phyloP scores from a whole-genome alignment of 2,329 filamentous ascomycete species.

The Microdochium nivale region DNA sequence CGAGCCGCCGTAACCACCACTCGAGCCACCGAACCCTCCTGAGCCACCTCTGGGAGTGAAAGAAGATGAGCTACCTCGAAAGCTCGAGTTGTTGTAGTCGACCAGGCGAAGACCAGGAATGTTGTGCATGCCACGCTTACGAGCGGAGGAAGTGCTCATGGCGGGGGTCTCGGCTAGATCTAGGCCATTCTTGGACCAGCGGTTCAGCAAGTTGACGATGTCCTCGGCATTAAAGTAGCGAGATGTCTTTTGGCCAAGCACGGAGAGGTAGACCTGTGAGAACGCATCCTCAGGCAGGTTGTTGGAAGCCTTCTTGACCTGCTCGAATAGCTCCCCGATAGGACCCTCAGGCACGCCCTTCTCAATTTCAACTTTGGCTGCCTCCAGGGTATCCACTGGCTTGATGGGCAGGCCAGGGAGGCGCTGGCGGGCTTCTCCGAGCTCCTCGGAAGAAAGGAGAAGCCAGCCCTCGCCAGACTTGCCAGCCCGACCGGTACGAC shows the following conservation, averaged over 20 bases:
- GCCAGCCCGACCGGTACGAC: conserved; percentile 67
- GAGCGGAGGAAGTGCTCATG: conserved; percentile 16
- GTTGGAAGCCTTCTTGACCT: conserved; percentile 32
- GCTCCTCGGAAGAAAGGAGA: conserved; percentile 49
- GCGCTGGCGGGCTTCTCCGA: conserved; percentile 34
- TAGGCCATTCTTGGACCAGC: conserved; percentile 41
- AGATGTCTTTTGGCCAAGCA: conserved; percentile 42
- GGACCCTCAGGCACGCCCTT: background rate
- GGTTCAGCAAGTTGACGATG: conserved; percentile 42
- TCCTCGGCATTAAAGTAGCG: conserved; percentile 23
- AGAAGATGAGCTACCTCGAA: too few species aligned
- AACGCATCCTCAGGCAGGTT: conserved; percentile 31
- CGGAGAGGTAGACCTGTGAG: conserved; percentile 42
- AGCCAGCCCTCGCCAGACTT: conserved; percentile 67
- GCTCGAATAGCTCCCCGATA: conserved; percentile 27
- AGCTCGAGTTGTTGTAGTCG: too few species aligned
- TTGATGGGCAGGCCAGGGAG: conserved; percentile 54
- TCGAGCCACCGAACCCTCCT: background rate
- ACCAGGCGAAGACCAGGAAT: conserved; percentile 18
- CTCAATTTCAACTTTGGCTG: conserved; percentile 23
- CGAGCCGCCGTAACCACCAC: background rate
- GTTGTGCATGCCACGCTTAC: conserved; percentile 13
- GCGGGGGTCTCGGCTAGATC: conserved; percentile 40
- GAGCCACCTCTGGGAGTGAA: too few species aligned
- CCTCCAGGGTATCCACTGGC: conserved; percentile 40